Evolutionary conservation across 106 monocot species (phyloP).

Genomic region (Hemerocallis citrina): DNA sequence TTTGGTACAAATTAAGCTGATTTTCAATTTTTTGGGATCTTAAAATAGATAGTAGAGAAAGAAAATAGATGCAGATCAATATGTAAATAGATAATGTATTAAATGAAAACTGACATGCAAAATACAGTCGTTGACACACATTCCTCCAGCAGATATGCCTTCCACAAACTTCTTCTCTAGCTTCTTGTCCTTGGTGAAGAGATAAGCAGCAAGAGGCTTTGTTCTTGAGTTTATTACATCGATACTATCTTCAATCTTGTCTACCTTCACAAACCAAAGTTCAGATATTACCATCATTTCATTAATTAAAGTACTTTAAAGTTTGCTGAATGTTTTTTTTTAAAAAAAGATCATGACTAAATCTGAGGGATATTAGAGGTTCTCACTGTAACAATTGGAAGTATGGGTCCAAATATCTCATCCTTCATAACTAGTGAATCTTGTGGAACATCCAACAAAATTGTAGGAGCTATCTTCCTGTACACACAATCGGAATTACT

Average conservation of each 20-base stretch:
- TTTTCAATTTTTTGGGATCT: not conserved
- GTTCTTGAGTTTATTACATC: slow-evolving; percentile 37
- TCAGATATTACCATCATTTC: too few relatives aligned
- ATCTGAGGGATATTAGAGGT: not conserved
- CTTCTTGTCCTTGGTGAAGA: slow-evolving; percentile 63
- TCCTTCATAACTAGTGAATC: slow-evolving; percentile 63
- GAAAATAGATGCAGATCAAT: not conserved
- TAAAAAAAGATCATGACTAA: not conserved
- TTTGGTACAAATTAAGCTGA: not conserved
- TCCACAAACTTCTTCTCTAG: slow-evolving; percentile 45
- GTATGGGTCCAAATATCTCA: slow-evolving; percentile 72
- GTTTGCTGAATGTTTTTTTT: not conserved
- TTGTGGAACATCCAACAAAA: slow-evolving; percentile 54
- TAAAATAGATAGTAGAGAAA: not conserved
- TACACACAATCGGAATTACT: slow-evolving; percentile 8
- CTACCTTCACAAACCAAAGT: slow-evolving; percentile 30
- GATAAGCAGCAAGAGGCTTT: slow-evolving; percentile 73
- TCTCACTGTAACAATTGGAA: slow-evolving; percentile 56
- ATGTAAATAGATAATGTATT: not conserved
- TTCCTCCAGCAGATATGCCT: slow-evolving; percentile 55
- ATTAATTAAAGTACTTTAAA: too few relatives aligned
- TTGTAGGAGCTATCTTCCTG: slow-evolving; percentile 39
- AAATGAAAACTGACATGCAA: slow-evolving; percentile 42
- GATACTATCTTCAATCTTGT: slow-evolving; percentile 53
- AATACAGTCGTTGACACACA: slow-evolving; percentile 46